Conservation (phyloP, 163 green algal species). For the Scenedesmus sp. region DNA sequence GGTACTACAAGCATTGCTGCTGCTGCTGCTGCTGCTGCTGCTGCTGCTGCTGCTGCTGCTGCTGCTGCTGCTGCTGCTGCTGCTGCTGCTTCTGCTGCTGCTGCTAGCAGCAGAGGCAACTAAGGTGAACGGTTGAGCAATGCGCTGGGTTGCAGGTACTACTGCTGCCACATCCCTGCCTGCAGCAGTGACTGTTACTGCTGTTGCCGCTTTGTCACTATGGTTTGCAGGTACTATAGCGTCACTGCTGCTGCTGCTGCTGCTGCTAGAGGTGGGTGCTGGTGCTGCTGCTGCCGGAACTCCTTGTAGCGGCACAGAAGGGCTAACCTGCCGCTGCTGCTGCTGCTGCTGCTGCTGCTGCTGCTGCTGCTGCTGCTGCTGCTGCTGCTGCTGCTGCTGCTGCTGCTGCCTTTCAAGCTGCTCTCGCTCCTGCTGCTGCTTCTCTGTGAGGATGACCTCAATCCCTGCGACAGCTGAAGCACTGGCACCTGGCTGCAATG, state of each 20-base stretch:
- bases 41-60: background rate
- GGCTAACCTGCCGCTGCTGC: background rate
- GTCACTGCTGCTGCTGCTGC: background rate
- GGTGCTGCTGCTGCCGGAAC: background rate
- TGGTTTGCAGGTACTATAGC: background rate
- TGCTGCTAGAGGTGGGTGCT: background rate
- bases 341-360: conserved; percentile 55
- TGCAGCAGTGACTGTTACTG: background rate
- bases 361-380: conserved; percentile 52
- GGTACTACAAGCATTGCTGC: background rate
- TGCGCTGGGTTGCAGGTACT: background rate
- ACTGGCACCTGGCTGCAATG: background rate
- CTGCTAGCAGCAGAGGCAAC: background rate
- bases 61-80: conserved; percentile 1
- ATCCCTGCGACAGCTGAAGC: background rate
- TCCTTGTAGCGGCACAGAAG: background rate
- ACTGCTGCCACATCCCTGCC: background rate
- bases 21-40: background rate
- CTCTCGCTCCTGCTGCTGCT: conserved; percentile 14
- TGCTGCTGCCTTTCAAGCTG: conserved; percentile 52
- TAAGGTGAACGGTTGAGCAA: background rate
- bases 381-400: conserved; percentile 16
- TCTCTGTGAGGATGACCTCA: conserved; percentile 18
- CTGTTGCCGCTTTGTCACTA: background rate
- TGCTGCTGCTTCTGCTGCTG: background rate